Conservation (phyloP, 225 moss, liverwort and hornwort genomes). For the Asterella californica region DNA sequence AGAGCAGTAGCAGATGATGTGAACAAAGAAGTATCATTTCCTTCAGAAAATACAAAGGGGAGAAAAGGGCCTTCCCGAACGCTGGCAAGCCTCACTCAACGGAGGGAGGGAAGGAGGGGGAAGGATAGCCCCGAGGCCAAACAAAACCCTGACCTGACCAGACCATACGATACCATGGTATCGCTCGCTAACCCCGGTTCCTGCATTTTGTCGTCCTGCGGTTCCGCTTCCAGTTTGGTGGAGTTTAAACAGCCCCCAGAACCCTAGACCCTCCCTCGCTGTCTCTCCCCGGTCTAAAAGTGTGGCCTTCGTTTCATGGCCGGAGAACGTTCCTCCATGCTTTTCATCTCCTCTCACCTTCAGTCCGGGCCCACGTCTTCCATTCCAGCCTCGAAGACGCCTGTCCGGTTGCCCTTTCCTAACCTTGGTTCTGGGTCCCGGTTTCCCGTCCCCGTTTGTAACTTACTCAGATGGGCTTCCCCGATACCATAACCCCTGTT, state of each 20-base stretch:
- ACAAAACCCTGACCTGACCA: slow-evolving; percentile 35
- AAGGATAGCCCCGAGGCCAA: slow-evolving; percentile 6
- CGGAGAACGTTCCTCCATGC: slow-evolving; percentile 1
- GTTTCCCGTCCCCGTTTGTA: too few species aligned
- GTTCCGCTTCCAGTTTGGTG: background rate
- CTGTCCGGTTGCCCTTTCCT: background rate
- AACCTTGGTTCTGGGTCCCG: too few species aligned
- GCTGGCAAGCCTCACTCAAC: background rate
- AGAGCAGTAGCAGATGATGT: slow-evolving; percentile 5
- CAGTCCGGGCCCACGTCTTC: background rate
- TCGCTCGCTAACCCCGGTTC: background rate
- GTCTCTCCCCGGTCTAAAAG: background rate
- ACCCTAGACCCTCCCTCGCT: slow-evolving; percentile 12
- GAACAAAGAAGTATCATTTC: slow-evolving; percentile 3
- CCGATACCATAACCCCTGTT: too few species aligned
- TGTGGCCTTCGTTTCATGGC: slow-evolving; percentile 9
- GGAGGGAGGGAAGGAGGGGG: background rate
- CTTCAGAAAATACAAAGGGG: slow-evolving; percentile 21
- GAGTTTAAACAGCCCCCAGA: slow-evolving; percentile 17
- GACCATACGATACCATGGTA: background rate
- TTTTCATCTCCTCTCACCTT: slow-evolving; percentile 5
- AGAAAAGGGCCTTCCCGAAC: background rate
- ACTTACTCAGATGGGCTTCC: too few species aligned
- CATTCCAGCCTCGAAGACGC: background rate
- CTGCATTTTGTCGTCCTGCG: background rate